A percentile compares a stretch with the other conserved stretches of the same genome.
phyloP scores from a whole-genome alignment of 2,329 filamentous ascomycete genomes.

The Trichocomaceae sp. region DNA sequence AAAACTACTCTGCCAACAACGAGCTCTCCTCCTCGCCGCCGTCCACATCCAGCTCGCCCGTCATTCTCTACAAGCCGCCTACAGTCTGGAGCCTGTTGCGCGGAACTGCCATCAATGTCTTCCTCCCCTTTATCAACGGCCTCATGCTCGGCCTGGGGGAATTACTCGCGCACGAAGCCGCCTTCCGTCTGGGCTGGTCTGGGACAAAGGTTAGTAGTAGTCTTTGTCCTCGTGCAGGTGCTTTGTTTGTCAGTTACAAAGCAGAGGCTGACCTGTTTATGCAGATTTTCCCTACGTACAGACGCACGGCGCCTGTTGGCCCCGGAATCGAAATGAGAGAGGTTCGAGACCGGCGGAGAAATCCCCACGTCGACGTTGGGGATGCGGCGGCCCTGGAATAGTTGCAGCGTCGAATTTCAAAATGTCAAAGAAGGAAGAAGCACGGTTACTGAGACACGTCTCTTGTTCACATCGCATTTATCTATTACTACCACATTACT shows the following conservation, averaged over 20 bases:
- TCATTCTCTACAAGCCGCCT: constrained; percentile 72
- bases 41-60: constrained; percentile 32
- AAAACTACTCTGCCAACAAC: constrained; percentile 41
- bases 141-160: constrained; percentile 98
- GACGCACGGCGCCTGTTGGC: constrained; percentile 62
- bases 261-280: neutral
- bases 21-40: constrained; percentile 29
- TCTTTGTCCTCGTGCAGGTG: too few species aligned
- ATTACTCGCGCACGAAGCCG: constrained; percentile 90
- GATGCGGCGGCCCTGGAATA: constrained; percentile 65
- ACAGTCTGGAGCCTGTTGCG: constrained; percentile 79
- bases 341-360: constrained; percentile 49
- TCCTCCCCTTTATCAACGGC: constrained; percentile 93
- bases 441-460: neutral
- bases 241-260: neutral
- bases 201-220: constrained; percentile 77
- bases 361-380: constrained; percentile 50
- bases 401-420: neutral
- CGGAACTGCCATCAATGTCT: constrained; percentile 88
- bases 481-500: neutral
- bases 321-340: constrained; percentile 77
- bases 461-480: neutral
- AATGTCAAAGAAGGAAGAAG: neutral
- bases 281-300: constrained; percentile 54
- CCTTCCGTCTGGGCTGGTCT: constrained; percentile 87